Evolutionary conservation across 495 filamentous ascomycete species (phyloP).

Genomic region (Evernia prunastri): DNA sequence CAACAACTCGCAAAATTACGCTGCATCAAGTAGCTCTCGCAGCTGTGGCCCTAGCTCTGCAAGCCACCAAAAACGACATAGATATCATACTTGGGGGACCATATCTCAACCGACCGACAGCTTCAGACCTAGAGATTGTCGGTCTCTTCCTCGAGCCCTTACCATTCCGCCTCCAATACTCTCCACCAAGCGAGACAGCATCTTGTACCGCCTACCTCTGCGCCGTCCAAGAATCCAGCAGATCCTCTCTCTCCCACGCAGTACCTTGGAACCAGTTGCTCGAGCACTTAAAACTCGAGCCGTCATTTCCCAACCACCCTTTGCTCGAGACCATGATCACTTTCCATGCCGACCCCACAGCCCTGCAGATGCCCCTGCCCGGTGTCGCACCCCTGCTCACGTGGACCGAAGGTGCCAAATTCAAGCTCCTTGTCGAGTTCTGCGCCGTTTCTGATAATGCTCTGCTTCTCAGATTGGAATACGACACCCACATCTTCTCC

Average conservation of each 20-base stretch:
- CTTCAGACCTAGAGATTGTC: constrained; percentile 26
- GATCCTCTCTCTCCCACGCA: not conserved
- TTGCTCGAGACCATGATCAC: not conserved
- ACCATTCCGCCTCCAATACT: constrained; percentile 30
- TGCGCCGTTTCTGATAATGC: not conserved
- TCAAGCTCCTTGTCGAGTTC: not conserved
- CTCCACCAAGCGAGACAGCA: not conserved
- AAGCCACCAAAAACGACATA: constrained; percentile 4
- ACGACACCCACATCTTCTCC: not conserved
- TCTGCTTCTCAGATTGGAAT: not conserved
- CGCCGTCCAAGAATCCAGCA: not conserved
- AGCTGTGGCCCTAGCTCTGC: constrained; percentile 28
- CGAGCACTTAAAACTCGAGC: not conserved
- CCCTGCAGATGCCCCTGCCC: not conserved
- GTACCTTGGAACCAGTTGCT: not conserved
- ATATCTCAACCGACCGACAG: constrained; percentile 28
- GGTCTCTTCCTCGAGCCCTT: constrained; percentile 35
- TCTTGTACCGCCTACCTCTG: not conserved
- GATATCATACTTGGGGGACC: constrained; percentile 32
- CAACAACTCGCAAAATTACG: constrained; percentile 18
- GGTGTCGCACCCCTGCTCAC: not conserved
- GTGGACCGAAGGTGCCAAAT: constrained; percentile 5
- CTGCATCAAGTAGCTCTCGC: constrained; percentile 31
- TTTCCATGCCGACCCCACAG: not conserved
- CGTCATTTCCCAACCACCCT: not conserved